Base-by-base conservation (phyloP, 106 monocot genomes). In the Dendrobium chrysotoxum region DNA sequence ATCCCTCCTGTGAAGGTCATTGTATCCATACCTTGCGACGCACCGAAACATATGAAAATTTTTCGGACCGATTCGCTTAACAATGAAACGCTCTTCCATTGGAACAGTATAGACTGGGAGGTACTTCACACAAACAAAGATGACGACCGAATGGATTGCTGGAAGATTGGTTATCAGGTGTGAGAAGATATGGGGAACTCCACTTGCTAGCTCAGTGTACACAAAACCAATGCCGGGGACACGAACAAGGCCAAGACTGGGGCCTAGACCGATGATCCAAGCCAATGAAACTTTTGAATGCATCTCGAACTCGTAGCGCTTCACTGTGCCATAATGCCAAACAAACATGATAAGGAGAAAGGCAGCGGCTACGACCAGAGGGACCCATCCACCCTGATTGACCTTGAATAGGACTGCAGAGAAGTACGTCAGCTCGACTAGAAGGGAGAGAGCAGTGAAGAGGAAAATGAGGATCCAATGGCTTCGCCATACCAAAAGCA, bases 111-210 rank as follows among this genome's bases (percentile, higher is more conserved):
- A 93, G 10, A 96, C 93, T 0, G 93, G 96, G 3, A 96, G 88
- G 81, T 91, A 93, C 75, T 96, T 96, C 11, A 96, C 83, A 41
- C 96, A 96, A 30, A 96, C 93, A 28, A 93, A 96, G 55, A 91
- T 89, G 5, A 92, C 87, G 38, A 93, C 87, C 0, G 92, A 89
- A 79, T 93, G 96, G 40, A 96, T 93, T 31, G 93, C 93, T 0
- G 96, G 96, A 16, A 96, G 89, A 65, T 96, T 96, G 28, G 96
- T 96, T 76, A 96, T 90, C 68, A 96, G 85, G 76, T 96, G 96
- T 2, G 96, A 96, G 83, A 96, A 96, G 28, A 96, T 92, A 81
- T 79, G 91, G 0, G 96, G 96, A 41, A 96, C 96, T 7, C 93
- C 96, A 28, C 86, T 92, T 26, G 93, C 85, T 55, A 96, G 82